Base-by-base conservation (phyloP, 192 early-diverging fungal species). In the Phlyctochytrium bullatum region DNA sequence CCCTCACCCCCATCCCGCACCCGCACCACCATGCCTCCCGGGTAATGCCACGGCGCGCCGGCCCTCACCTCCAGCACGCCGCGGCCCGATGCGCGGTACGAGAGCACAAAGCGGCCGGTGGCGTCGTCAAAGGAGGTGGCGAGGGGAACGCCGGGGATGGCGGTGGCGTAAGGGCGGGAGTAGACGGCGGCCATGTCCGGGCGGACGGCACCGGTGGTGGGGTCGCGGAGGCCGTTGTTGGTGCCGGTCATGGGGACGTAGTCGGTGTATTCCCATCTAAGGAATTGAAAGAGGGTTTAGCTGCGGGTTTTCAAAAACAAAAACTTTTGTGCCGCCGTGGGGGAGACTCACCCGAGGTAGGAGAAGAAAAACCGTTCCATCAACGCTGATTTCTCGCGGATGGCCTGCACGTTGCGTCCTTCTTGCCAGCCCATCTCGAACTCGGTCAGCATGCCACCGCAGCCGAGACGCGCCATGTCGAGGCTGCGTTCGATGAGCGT, bases 171-270 rank as follows among this genome's bases (percentile, higher is more conserved):
- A n/a, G 69, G 16, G 25, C 69, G 61, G 34, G 50, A 54, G 54
- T 64, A 71, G 3, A 59, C 52, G n/a, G 28, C 36, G 0, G 52
- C 69, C 69, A 71, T 71, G 12, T 59, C 69, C 16, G 69, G 69
- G 12, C 69, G 69, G 14, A 71, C 62, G 20, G 10, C 12, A 23
- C 69, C 69, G 14, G 52, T 64, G 20, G 33, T 29, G 0, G 69
- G 69, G 36, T 71, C 47, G 14, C 69, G 61, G 54, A 71, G 63
- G 1, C 69, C 69, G 53, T 71, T 71, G 62, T 71, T 71, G 1
- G 69, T 71, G 0, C 69, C 69, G 29, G 69, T 71, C 10, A 64
- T 71, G 51, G 59, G 31, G 23, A 61, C 25, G 61, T 71, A 71
- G 52, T 71, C 62, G n/a, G 69, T 71, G 56, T 71, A 71, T 64